Base-by-base conservation (phyloP, 345 rosid genomes). In the Psidium guajava region DNA sequence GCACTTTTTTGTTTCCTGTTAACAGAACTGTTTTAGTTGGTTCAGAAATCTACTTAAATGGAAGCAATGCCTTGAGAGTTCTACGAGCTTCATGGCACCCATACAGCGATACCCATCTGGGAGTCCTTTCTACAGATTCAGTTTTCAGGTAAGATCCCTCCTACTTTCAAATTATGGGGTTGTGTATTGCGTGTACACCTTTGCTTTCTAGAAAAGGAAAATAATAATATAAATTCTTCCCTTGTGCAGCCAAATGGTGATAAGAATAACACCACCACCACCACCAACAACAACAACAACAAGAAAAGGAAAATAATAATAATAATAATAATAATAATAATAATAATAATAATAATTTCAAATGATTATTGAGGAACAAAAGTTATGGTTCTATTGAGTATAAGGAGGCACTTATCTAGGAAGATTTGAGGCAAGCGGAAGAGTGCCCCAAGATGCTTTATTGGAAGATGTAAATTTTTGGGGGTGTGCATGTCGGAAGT, bases 61-160 rank as follows among this genome's bases (percentile, higher is more conserved):
- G 93, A 83, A 86, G 89, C 87, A 92, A 91, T 90, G 89, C 85
- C n/a, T 90, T 92, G 86, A 90, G 91, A 83, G 88, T 87, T 42
- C 92, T 94, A 49, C 94, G 91, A 92, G 94, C 90, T 82, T 91
- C 86, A 10, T 95, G 99, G 99, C 99, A 98, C 85, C 99, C 96
- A 55, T 94, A 88, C 86, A 96, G 98, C 85, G 93, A 92, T 64
- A 89, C 91, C 44, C 98, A 96, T 94, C 82, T 98, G 87, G 99
- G 98, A 82, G 84, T 97, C 85, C 95, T 97, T 83, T 97, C 99
- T 83, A 95, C 98, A 3, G 99, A 98, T 86, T 94, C 98, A n/a
- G 98, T 94, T 91, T 95, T 98, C 92, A 95, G 99, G 99, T 96
- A 92, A 69, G 80, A 69, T 69, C 25, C 47, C 80, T 69, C 5